These are phyloP conservation scores for Fusarium mangiferae DNA, from an alignment of 2,329 filamentous ascomycete species.

Conservation along the genomic window DNA sequence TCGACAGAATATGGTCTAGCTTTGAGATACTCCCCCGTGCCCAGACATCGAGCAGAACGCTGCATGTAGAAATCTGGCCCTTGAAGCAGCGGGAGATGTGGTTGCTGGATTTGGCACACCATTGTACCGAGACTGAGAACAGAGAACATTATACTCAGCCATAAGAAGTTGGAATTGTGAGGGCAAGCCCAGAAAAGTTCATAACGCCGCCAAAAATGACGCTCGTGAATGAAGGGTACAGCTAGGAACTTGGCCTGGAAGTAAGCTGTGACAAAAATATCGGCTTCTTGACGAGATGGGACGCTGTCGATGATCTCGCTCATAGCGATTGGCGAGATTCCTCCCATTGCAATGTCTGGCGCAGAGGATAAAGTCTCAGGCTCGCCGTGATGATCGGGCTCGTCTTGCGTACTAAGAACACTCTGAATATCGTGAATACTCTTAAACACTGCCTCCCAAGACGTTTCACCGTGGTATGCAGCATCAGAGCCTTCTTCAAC, in stretches of 20 bases:
- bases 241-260: conserved; percentile 54
- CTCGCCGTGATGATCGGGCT: conserved; percentile 2
- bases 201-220: conserved; percentile 60
- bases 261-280: conserved; percentile 51
- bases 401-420: conserved; percentile 43
- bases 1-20: conserved; percentile 59
- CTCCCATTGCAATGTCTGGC: conserved; percentile 50
- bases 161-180: conserved; percentile 54
- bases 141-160: conserved; percentile 63
- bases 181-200: conserved; percentile 59
- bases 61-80: conserved; percentile 48
- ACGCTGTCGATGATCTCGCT: conserved; percentile 48
- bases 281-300: conserved; percentile 51
- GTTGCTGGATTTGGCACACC: conserved; percentile 48
- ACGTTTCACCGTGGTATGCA: conserved; percentile 52
- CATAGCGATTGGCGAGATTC: conserved; percentile 42
- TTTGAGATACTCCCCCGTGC: conserved; percentile 60
- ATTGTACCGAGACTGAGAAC: conserved; percentile 56
- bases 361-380: conserved; percentile 15
- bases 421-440: conserved; percentile 55
- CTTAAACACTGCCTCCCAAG: conserved; percentile 55
- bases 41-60: conserved; percentile 58
- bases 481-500: conserved; percentile 24
- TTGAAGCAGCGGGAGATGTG: conserved; percentile 27
- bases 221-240: conserved; percentile 53